Evolutionary conservation across 2,329 filamentous ascomycete species (phyloP).

Genomic region (Penicillium frequentans): DNA sequence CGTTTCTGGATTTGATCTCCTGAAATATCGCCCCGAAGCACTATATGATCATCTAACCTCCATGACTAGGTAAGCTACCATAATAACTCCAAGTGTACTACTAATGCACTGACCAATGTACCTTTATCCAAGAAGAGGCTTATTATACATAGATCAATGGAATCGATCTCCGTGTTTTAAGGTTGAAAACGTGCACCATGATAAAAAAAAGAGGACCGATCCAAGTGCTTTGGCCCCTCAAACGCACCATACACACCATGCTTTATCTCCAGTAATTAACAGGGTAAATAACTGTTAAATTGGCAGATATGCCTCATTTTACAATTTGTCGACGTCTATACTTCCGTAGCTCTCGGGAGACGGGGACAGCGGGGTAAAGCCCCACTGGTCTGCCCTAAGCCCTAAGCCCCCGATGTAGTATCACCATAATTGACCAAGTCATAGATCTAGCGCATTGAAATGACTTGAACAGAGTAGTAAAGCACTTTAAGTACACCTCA

Average conservation of each 20-base stretch:
- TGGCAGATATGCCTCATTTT: not conserved
- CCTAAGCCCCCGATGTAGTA: conserved; percentile 28
- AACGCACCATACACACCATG: too few relatives aligned
- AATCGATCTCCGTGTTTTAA: too few relatives aligned
- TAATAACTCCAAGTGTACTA: too few relatives aligned
- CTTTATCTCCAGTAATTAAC: too few relatives aligned
- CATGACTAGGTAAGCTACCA: too few relatives aligned
- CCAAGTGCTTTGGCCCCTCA: too few relatives aligned
- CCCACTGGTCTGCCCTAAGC: conserved; percentile 35
- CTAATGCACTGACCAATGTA: too few relatives aligned
- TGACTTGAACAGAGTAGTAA: not conserved
- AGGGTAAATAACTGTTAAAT: not conserved
- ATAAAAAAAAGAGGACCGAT: too few relatives aligned
- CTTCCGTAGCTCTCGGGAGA: not conserved
- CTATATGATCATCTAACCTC: not conserved
- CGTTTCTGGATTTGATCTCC: not conserved
- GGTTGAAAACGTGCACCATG: too few relatives aligned
- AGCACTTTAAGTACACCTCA: not conserved
- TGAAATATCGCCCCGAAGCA: not conserved
- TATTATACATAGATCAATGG: too few relatives aligned
- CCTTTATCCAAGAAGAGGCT: too few relatives aligned
- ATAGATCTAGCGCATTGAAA: not conserved
- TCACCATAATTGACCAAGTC: not conserved
- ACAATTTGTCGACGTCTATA: not conserved
- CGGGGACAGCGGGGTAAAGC: conserved; percentile 23